Evolutionary conservation across 768 basidiomycete genomes (phyloP).

Genomic region (Russula lepida): DNA sequence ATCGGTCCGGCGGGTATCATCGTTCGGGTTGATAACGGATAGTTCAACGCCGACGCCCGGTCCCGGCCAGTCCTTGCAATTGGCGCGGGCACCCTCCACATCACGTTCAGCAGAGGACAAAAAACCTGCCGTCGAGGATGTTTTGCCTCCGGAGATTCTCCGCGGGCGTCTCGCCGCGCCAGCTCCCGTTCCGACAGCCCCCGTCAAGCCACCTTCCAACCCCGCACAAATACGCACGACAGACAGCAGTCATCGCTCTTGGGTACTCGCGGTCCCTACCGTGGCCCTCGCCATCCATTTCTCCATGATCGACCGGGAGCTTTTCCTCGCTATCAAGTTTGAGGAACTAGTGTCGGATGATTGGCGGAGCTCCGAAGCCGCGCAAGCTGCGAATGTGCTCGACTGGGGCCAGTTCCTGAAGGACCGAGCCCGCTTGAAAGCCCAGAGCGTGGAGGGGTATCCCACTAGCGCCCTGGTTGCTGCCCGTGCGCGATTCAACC

Average conservation of each 20-base stretch:
- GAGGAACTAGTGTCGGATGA: constrained; percentile 78
- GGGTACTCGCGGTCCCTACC: constrained; percentile 56
- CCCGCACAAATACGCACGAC: constrained; percentile 21
- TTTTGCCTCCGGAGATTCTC: constrained; percentile 56
- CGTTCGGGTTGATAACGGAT: constrained; percentile 5
- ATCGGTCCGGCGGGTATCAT: constrained; percentile 15
- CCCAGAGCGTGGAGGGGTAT: constrained; percentile 45
- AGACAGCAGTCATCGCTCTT: constrained; percentile 52
- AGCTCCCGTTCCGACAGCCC: constrained; percentile 20
- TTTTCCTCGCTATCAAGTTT: constrained; percentile 78
- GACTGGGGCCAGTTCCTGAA: constrained; percentile 83
- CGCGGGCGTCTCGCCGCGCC: constrained; percentile 42
- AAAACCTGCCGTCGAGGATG: constrained; percentile 52
- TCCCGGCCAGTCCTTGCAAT: background rate
- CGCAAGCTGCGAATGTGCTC: constrained; percentile 52
- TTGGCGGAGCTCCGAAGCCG: constrained; percentile 46
- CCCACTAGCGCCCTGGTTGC: constrained; percentile 67
- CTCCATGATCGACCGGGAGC: constrained; percentile 79
- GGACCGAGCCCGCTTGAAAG: constrained; percentile 61
- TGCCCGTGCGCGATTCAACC: constrained; percentile 74
- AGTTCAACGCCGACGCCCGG: constrained; percentile 15
- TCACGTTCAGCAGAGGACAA: constrained; percentile 30
- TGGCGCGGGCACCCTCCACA: background rate
- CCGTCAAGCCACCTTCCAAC: constrained; percentile 30
- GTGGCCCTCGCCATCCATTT: constrained; percentile 68